Evolutionary conservation across 1,139 yeast genomes (phyloP), one percentile per base, ranked within the genome.

Genomic region (Chernovozyma sophiae-reginae): DNA sequence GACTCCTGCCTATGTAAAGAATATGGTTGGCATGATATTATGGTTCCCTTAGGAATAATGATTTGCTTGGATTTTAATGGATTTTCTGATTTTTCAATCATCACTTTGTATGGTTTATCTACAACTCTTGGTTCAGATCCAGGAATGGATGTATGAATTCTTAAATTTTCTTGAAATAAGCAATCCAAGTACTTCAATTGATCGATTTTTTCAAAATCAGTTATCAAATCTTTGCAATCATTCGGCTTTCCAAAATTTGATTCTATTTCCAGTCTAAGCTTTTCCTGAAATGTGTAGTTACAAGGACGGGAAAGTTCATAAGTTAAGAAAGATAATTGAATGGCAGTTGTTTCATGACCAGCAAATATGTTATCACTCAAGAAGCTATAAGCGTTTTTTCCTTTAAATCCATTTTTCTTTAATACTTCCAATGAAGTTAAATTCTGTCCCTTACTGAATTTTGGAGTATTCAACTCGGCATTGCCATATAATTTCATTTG

Each of bases 321-420:
- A 11, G 77, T 65, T 36, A 79, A 56, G 52, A 74, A 82, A 1
- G 86, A 66, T 40, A 82, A 56, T 14, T 81, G 81, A 4, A 79
- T 73, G 0, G 86, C 89, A 0, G 90, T 81, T 2, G 92, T 82
- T 52, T 81, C 86, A 51, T 82, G 89, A 3, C 92, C 92, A 1
- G 92, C 92, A 37, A 68, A 68, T 15, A 68, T 66, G 45, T 63
- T 62, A 40, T 67, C 72, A 4, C 67, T 62, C 17, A 69, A 47
- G 41, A 68, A 64, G 1, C 72, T 59, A 45, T 68, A 69, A 1
- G 75, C 75, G 32, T 56, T 37, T 16, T 54, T 50, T 1, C 67
- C 68, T 12, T 39, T 36, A 13, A 62, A 46, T 1, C 72, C 72
- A 36, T 52, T 53, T 30, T 49, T 51, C 38, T 64, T 62, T 38